phyloP scores from a whole-genome alignment of 179 eudicot species.

The Corrigiola litoralis region DNA sequence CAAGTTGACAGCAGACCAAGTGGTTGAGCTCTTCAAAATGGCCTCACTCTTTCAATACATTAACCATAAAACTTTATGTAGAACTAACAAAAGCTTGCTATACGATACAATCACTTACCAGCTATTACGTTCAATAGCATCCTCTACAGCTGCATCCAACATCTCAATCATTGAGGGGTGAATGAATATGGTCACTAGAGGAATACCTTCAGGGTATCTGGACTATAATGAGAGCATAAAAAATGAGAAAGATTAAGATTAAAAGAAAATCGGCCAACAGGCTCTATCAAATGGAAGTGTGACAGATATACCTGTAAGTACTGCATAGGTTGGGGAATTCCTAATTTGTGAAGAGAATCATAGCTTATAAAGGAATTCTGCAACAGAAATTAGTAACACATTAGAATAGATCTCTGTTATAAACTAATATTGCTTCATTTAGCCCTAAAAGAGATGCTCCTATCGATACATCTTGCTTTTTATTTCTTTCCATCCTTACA shows the following conservation, averaged over 20 bases:
- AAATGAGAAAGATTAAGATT: neutral
- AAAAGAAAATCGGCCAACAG: too few relatives aligned
- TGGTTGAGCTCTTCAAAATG: neutral
- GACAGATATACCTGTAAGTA: slow-evolving; percentile 76
- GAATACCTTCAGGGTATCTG: slow-evolving; percentile 88
- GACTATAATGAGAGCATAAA: slow-evolving; percentile 49
- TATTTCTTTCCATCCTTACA: too few relatives aligned
- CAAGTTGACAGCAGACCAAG: neutral
- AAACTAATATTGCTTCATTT: neutral
- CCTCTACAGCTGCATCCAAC: slow-evolving; percentile 85
- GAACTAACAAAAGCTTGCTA: neutral
- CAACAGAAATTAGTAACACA: slow-evolving; percentile 22
- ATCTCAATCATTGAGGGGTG: slow-evolving; percentile 87
- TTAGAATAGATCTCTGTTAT: neutral
- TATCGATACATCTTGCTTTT: too few relatives aligned
- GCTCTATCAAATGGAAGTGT: slow-evolving; percentile 8
- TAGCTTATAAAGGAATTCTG: slow-evolving; percentile 90
- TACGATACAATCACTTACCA: slow-evolving; percentile 47
- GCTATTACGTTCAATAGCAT: slow-evolving; percentile 85
- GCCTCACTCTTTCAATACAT: neutral
- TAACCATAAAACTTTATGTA: neutral
- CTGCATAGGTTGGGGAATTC: slow-evolving; percentile 87
- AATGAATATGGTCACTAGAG: slow-evolving; percentile 67
- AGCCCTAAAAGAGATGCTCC: neutral
- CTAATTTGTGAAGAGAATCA: slow-evolving; percentile 80